Percentiles rank a stretch among this genome's conserved stretches.
These are phyloP conservation scores for Celoporthe dispersa DNA, from an alignment of 2,329 filamentous ascomycete species.

Conservation along the genomic window DNA sequence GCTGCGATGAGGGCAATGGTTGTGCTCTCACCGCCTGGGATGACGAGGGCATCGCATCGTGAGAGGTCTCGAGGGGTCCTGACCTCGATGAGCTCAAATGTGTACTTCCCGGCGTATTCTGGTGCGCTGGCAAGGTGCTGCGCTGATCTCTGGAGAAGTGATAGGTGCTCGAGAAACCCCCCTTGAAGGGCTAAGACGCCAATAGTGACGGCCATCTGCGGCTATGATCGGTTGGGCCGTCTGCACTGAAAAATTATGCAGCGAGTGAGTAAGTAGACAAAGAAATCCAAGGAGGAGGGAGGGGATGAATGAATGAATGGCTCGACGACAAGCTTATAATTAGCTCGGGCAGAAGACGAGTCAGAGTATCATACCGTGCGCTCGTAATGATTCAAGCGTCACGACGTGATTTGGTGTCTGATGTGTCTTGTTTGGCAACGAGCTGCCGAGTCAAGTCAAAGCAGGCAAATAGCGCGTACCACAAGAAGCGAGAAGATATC, in stretches of 20 bases:
- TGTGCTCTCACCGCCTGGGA: conserved; percentile 95
- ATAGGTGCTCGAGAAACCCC: conserved; percentile 87
- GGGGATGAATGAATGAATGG: neutral
- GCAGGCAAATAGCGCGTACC: neutral
- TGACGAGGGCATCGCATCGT: conserved; percentile 79
- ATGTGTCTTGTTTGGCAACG: conserved; percentile 4
- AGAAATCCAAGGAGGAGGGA: neutral
- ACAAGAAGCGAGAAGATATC: neutral
- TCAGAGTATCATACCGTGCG: neutral
- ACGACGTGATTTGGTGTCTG: neutral
- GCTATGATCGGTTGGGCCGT: neutral
- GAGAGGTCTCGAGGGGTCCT: conserved; percentile 74
- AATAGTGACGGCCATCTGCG: conserved; percentile 49
- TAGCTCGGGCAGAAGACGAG: neutral
- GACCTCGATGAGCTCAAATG: conserved; percentile 75
- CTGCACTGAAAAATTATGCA: neutral
- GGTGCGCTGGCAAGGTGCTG: conserved; percentile 45
- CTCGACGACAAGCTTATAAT: neutral
- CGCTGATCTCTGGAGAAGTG: conserved; percentile 72
- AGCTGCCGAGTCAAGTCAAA: conserved; percentile 17
- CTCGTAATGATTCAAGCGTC: conserved; percentile 2
- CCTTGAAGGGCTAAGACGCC: conserved; percentile 82
- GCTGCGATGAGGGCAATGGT: conserved; percentile 88
- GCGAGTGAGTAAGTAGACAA: neutral
- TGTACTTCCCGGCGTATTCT: conserved; percentile 32